Evolutionary conservation across 1,284 basidiomycete species (phyloP).

Genomic region (Singerocomus inundabilis): DNA sequence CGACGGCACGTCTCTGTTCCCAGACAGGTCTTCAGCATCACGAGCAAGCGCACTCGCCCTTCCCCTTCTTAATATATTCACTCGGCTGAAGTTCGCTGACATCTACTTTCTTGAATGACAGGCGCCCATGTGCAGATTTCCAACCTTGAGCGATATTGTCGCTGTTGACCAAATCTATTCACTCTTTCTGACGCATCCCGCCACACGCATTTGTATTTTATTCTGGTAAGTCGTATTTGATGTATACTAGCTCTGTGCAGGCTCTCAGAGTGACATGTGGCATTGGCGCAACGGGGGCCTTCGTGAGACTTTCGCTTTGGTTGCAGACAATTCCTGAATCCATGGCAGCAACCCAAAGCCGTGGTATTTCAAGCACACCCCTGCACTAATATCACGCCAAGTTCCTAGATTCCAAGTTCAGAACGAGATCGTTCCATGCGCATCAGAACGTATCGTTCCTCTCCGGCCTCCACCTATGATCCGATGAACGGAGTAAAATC

Average conservation of each 20-base stretch:
- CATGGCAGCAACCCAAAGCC: background rate
- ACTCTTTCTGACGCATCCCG: background rate
- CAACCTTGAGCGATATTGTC: background rate
- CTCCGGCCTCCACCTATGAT: background rate
- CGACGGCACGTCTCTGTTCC: background rate
- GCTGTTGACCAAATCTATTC: background rate
- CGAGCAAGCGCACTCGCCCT: background rate
- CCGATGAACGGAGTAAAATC: background rate
- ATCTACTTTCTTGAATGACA: background rate
- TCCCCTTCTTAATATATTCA: conserved; percentile 2
- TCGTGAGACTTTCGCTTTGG: background rate
- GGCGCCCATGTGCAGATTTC: background rate
- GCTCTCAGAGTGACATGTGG: no score
- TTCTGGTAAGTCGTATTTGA: background rate
- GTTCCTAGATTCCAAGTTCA: background rate
- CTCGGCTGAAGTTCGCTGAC: conserved; percentile 10
- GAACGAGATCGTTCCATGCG: background rate
- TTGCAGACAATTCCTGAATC: background rate
- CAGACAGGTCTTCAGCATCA: background rate
- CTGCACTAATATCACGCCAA: background rate
- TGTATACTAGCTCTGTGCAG: no score
- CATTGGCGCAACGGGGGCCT: no score
- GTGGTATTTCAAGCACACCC: background rate
- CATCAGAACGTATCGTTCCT: background rate
- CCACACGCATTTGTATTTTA: background rate